Evolutionary conservation across 306 rosid genomes (phyloP).

Genomic region (Quercus glauca): DNA sequence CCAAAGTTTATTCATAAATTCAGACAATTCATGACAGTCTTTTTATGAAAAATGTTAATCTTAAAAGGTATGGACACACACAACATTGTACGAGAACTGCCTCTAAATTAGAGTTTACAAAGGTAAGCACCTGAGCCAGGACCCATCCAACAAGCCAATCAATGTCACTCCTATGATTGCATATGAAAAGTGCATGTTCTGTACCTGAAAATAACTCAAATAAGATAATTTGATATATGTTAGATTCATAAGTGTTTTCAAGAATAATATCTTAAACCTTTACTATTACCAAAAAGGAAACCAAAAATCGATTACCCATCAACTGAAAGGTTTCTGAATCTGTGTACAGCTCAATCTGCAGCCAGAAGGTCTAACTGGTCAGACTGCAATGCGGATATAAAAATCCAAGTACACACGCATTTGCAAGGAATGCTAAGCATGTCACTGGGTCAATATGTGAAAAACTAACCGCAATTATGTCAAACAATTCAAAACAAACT

Average conservation of each 20-base stretch:
- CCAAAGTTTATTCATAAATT: background rate
- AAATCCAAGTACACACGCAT: background rate
- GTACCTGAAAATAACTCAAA: conserved; percentile 51
- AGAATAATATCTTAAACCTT: background rate
- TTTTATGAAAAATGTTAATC: background rate
- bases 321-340: conserved; percentile 62
- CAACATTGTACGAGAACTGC: background rate
- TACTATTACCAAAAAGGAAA: background rate
- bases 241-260: background rate
- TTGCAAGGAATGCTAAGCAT: background rate
- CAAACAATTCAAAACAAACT: background rate
- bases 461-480: background rate
- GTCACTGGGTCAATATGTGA: background rate
- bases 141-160: conserved; percentile 98
- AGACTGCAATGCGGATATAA: conserved; percentile 18
- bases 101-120: conserved; percentile 10
- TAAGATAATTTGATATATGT: background rate
- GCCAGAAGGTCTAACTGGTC: conserved; percentile 23
- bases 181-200: conserved; percentile 76
- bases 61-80: background rate
- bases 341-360: conserved; percentile 68
- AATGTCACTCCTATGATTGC: conserved; percentile 92
- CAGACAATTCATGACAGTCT: background rate
- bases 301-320: conserved; percentile 48
- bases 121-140: conserved; percentile 71